Conservation (phyloP, 73 alveolate species). For the Paramecium primaurelia region DNA sequence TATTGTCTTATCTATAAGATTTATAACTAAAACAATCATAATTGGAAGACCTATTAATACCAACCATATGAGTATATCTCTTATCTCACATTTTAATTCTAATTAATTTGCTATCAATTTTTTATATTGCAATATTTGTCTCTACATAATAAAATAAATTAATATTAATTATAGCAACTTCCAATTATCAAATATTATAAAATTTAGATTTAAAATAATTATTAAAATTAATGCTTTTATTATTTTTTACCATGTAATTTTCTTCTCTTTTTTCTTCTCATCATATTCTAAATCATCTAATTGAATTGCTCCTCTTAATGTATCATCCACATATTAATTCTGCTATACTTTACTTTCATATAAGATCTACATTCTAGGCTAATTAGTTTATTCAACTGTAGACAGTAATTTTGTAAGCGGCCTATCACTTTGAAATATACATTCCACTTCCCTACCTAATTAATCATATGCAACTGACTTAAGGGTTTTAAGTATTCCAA, state of each 20-base stretch:
- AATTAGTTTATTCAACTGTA: neutral
- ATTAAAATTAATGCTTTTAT: neutral
- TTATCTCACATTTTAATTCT: neutral
- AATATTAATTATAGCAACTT: neutral
- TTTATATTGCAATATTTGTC: neutral
- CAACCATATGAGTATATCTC: neutral
- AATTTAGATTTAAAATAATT: neutral
- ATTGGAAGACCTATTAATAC: neutral
- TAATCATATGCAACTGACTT: neutral
- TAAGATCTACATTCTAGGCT: neutral
- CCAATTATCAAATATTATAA: neutral
- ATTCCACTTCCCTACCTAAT: neutral
- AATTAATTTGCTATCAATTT: neutral
- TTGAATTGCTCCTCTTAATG: neutral
- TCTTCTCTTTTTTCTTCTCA: neutral
- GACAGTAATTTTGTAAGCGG: neutral
- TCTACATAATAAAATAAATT: neutral
- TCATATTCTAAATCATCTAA: neutral
- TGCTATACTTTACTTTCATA: neutral
- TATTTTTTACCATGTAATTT: neutral
- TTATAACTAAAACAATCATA: neutral
- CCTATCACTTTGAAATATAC: neutral
- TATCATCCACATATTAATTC: neutral
- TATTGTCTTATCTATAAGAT: neutral
- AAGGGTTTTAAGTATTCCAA: neutral